Conservation (phyloP, 78 protist species). For the Diacronema lutheri region DNA sequence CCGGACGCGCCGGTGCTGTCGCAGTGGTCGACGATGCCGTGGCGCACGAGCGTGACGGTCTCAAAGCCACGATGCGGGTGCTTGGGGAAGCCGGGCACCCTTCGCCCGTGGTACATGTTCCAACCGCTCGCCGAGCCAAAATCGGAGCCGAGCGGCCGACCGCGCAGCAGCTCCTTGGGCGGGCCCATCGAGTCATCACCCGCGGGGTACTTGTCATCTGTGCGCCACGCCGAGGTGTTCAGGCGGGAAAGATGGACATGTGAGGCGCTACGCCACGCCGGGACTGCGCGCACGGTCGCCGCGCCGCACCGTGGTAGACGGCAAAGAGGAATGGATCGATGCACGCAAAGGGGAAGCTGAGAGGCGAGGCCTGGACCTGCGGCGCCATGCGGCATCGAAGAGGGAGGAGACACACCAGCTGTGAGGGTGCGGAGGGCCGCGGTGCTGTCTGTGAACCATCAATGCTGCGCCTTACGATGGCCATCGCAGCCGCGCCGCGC, state of each 20-base stretch:
- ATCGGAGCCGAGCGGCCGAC: not conserved
- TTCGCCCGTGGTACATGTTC: not conserved
- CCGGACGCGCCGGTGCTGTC: constrained; percentile 22
- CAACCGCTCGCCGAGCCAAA: not conserved
- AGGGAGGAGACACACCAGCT: too few species aligned
- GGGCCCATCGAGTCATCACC: not conserved
- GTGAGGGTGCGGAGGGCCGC: too few species aligned
- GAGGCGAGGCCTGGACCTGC: too few species aligned
- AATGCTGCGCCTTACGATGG: too few species aligned
- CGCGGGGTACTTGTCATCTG: not conserved
- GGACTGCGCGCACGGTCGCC: too few species aligned
- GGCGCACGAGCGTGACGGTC: constrained; percentile 20
- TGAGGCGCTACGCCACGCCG: too few species aligned
- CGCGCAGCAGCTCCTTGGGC: not conserved
- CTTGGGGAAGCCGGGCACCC: constrained; percentile 28
- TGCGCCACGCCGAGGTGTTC: too few species aligned
- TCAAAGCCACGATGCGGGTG: constrained; percentile 53
- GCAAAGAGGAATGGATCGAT: not conserved
- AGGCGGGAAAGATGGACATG: too few species aligned
- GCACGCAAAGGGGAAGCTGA: not conserved
- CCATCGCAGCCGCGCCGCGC: too few species aligned
- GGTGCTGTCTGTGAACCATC: too few species aligned
- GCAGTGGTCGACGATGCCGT: constrained; percentile 32
- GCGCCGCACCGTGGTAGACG: constrained; percentile 8
- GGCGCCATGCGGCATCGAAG: too few species aligned